A percentile compares a stretch with the other conserved stretches of the same genome.
phyloP scores from a whole-genome alignment of 225 moss, liverwort and hornwort genomes.

The Thuidium tamariscinum region DNA sequence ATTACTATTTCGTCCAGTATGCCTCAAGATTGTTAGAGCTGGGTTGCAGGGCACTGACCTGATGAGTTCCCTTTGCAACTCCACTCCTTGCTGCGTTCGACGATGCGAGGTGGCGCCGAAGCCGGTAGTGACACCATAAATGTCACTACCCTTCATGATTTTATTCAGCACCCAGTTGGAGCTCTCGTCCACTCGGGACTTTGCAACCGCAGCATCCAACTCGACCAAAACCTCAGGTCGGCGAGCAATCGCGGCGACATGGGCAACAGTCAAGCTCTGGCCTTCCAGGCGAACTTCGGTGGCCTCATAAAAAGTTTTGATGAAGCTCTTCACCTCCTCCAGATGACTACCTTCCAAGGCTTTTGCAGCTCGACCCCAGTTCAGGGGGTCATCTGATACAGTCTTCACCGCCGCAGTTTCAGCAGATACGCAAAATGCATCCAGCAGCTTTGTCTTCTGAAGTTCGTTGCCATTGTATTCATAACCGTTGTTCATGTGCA shows the following conservation, averaged over 20 bases:
- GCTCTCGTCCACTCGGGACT: not conserved
- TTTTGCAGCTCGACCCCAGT: slow-evolving; percentile 14
- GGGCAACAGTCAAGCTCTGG: slow-evolving; percentile 23
- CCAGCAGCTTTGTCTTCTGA: not conserved
- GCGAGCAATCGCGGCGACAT: slow-evolving; percentile 27
- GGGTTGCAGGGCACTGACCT: not conserved
- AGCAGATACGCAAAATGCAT: not conserved
- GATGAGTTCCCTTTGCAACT: slow-evolving; percentile 28
- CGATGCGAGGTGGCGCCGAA: slow-evolving; percentile 27
- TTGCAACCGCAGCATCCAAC: slow-evolving; percentile 12
- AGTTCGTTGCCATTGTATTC: not conserved
- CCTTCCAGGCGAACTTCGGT: slow-evolving; percentile 12
- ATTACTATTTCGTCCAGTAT: not conserved
- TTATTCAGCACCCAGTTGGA: slow-evolving; percentile 22
- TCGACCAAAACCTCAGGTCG: slow-evolving; percentile 25
- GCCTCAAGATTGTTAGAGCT: not conserved
- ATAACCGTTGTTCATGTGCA: not conserved
- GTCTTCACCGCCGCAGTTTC: not conserved
- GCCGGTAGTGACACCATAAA: slow-evolving; percentile 29
- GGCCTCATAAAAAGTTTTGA: not conserved
- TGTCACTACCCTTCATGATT: slow-evolving; percentile 17
- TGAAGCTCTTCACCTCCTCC: slow-evolving; percentile 19
- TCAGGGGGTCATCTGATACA: slow-evolving; percentile 2
- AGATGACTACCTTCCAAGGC: slow-evolving; percentile 21
- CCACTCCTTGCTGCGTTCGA: slow-evolving; percentile 20